Conservation (phyloP, 1,284 basidiomycete genomes). For the Moesziomyces parantarcticus region DNA sequence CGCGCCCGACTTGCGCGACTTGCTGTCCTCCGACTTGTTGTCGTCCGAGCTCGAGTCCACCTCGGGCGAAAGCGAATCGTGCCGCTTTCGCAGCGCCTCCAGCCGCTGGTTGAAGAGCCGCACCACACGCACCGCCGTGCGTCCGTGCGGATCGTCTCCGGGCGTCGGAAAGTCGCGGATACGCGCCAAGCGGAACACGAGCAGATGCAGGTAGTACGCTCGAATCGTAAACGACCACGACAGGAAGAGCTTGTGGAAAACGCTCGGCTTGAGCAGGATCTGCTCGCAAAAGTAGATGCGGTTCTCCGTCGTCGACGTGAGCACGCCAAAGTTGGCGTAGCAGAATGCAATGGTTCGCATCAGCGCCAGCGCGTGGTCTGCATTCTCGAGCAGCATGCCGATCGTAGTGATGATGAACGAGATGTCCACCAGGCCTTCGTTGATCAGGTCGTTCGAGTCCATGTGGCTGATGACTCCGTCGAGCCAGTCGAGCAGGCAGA, state of each 20-base stretch:
- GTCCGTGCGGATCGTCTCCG: conserved; percentile 46
- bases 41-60: conserved; percentile 52
- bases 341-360: conserved; percentile 65
- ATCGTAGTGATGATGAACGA: conserved; percentile 60
- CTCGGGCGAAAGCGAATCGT: conserved; percentile 56
- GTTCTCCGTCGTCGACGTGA: conserved; percentile 49
- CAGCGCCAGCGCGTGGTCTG: conserved; percentile 63
- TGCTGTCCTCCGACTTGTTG: conserved; percentile 48
- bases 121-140: conserved; percentile 52
- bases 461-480: conserved; percentile 61
- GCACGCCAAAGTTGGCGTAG: conserved; percentile 63
- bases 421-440: conserved; percentile 54
- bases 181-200: conserved; percentile 62
- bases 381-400: conserved; percentile 57
- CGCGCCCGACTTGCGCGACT: conserved; percentile 31
- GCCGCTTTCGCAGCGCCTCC: conserved; percentile 56
- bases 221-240: conserved; percentile 66
- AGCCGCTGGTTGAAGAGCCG: conserved; percentile 55
- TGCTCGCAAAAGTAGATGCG: conserved; percentile 60
- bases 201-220: conserved; percentile 63
- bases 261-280: conserved; percentile 55
- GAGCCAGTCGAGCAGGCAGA: conserved; percentile 64
- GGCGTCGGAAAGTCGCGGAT: conserved; percentile 58
- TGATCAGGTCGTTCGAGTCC: conserved; percentile 56
- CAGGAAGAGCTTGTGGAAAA: conserved; percentile 64